Evolutionary conservation across 164 flowering plant genomes (phyloP), one percentile per base, ranked within the genome.

Genomic region (Chimonanthus praecox): DNA sequence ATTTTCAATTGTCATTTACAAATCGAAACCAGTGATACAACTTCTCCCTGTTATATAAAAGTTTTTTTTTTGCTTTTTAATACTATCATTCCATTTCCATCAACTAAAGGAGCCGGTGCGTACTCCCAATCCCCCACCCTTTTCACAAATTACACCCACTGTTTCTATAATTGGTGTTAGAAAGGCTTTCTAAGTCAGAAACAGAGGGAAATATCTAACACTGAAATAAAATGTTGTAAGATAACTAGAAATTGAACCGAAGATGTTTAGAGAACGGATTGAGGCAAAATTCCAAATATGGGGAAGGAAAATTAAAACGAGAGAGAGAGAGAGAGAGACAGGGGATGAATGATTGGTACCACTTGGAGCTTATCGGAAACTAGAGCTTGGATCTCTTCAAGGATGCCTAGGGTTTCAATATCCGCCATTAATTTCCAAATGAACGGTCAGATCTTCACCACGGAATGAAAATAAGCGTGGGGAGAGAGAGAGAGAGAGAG

Each of bases 281-380:
- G 33, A 47, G 54, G 47, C 10, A 2, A 9, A 61, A 50, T 7
- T 70, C 61, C 15, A 46, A 44, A 21, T 7, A 16, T 11, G n/a
- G 7, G 60, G 45, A n/a, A 15, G 45, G 13, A 18, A 66, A n/a
- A 46, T n/a, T 49, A 44, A 54, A 44, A 61, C 47, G 6, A 16
- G 16, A 49, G 65, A 50, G 6, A 51, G 0, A 54, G 5, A 21
- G 61, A 15, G n/a, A 49, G 13, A 18, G 4, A n/a, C n/a, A 7
- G 4, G 13, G 15, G 58, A 47, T 1, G 33, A 47, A 11, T 45
- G 63, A 45, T 51, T 54, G 62, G 69, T 70, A 82, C 84, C 82
- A 82, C 84, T 79, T 79, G 84, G 71, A 79, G 80, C 65, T 82
- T 79, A 70, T 79, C 82, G 58, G 79, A 75, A 69, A 79, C 82